Evolutionary conservation across 2,329 filamentous ascomycete species (phyloP).

Genomic region (Fusarium siculi): DNA sequence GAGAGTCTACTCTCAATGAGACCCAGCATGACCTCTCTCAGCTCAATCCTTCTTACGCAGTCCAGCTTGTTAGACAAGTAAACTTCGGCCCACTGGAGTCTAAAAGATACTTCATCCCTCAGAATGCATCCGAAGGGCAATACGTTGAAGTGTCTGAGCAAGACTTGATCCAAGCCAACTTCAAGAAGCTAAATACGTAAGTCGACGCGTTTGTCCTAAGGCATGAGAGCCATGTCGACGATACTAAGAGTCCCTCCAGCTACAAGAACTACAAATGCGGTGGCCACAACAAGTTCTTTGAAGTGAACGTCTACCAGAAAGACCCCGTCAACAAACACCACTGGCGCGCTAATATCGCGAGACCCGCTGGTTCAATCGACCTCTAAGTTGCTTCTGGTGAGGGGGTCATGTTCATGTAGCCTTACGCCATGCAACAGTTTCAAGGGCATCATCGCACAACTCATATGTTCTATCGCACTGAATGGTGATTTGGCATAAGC

Average conservation of each 20-base stretch:
- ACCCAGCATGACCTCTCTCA: not conserved
- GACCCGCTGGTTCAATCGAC: not conserved
- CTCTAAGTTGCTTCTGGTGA: not conserved
- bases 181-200: not conserved
- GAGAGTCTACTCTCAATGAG: not conserved
- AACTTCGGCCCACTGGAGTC: not conserved
- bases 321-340: not conserved
- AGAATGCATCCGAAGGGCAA: not conserved
- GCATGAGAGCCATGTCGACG: too few species aligned
- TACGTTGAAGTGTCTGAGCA: not conserved
- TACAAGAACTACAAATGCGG: not conserved
- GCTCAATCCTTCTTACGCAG: not conserved
- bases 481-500: too few species aligned
- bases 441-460: too few species aligned
- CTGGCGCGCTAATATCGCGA: not conserved
- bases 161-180: not conserved
- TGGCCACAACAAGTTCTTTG: not conserved
- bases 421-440: rapidly evolving
- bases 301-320: not conserved
- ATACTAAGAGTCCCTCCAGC: not conserved
- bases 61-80: not conserved
- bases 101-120: not conserved
- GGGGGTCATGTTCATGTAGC: too few species aligned
- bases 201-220: not conserved
- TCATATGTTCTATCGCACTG: too few species aligned